phyloP scores from a whole-genome alignment of 108 stramenopile species.

The Fragilariopsis cylindrus region DNA sequence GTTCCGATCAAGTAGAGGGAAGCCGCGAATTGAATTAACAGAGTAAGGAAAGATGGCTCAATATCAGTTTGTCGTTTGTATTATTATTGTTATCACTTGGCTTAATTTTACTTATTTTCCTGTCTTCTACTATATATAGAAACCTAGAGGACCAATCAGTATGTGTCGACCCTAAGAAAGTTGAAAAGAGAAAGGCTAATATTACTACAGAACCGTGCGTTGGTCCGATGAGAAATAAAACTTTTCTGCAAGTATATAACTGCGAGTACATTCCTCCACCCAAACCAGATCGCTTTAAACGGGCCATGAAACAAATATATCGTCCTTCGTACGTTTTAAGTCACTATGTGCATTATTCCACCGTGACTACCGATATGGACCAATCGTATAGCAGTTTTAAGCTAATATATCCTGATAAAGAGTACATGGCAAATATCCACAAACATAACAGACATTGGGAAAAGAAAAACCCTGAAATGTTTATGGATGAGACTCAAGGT shows the following conservation, averaged over 20 bases:
- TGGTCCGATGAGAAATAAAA: conserved; percentile 45
- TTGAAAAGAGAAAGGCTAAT: conserved; percentile 38
- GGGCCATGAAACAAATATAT: conserved; percentile 84
- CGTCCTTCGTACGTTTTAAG: conserved; percentile 66
- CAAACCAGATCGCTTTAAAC: conserved; percentile 64
- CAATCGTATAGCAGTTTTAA: conserved; percentile 45
- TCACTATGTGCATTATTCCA: conserved; percentile 86
- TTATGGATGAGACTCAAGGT: conserved; percentile 70
- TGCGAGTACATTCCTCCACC: conserved; percentile 75
- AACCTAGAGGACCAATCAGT: conserved; percentile 30
- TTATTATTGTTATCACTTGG: neutral
- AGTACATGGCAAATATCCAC: neutral
- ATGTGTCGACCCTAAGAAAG: conserved; percentile 24
- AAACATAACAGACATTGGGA: conserved; percentile 5
- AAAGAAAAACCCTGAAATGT: conserved; percentile 31
- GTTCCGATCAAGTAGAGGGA: conserved; percentile 43
- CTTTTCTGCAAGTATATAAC: conserved; percentile 82
- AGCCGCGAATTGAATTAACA: conserved; percentile 30
- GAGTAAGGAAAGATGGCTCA: conserved; percentile 22
- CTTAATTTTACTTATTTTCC: neutral
- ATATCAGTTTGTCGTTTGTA: too few species aligned
- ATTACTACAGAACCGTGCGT: conserved; percentile 38
- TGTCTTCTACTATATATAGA: neutral
- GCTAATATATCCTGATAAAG: conserved; percentile 3
- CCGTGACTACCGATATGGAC: conserved; percentile 53